These are phyloP conservation scores for Rhodomyrtus psidioides DNA, from an alignment of 441 rosid genomes.

Conservation along the genomic window DNA sequence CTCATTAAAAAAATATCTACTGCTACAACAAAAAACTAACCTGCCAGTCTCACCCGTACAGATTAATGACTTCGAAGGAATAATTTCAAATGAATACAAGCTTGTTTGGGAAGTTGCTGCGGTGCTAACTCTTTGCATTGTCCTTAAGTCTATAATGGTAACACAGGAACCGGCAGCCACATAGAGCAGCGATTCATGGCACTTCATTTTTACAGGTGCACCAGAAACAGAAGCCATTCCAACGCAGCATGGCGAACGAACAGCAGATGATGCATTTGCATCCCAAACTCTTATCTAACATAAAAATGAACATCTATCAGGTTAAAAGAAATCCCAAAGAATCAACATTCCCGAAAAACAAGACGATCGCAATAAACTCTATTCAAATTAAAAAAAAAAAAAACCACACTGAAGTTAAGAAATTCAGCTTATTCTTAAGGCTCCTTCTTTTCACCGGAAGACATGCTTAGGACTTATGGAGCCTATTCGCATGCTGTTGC, in stretches of 20 bases:
- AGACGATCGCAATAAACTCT: not conserved
- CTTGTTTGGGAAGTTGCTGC: constrained; percentile 23
- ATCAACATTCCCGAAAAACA: not conserved
- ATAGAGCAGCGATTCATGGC: constrained; percentile 51
- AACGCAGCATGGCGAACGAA: constrained; percentile 57
- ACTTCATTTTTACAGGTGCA: constrained; percentile 42
- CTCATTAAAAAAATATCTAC: not conserved
- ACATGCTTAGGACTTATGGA: not conserved
- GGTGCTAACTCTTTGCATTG: constrained; percentile 46
- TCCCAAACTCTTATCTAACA: constrained; percentile 69
- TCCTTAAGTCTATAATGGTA: constrained; percentile 48
- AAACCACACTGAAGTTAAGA: not conserved
- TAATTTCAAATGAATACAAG: constrained; percentile 31
- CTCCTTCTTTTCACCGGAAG: not conserved
- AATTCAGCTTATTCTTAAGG: not conserved
- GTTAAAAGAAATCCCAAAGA: not conserved
- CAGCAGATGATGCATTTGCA: constrained; percentile 35
- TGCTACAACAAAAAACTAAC: constrained; percentile 19
- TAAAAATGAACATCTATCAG: not conserved
- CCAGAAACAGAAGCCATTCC: constrained; percentile 54
- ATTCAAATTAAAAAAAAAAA: not conserved
- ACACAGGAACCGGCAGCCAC: constrained; percentile 61
- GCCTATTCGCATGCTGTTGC: not conserved
- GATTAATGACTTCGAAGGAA: constrained; percentile 41
- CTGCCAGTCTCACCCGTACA: constrained; percentile 50